Evolutionary conservation across 371 early-diverging fungal genomes (phyloP).

Genomic region (Mucor racemosus): DNA sequence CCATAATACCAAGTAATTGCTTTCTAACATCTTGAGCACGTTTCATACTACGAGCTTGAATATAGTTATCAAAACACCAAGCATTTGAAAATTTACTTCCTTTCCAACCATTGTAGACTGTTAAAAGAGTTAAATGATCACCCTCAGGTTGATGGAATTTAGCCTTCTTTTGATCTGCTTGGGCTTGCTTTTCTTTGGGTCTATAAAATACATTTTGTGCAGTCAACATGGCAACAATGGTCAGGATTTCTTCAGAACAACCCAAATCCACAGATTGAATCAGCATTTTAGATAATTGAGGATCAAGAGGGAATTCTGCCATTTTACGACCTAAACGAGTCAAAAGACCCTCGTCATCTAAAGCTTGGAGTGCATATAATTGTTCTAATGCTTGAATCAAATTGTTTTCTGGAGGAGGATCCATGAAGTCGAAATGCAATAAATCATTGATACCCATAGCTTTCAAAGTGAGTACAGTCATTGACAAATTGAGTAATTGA

Average conservation of each 20-base stretch:
- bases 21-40: conserved; percentile 94
- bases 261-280: conserved; percentile 89
- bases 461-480: conserved; percentile 91
- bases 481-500: conserved; percentile 93
- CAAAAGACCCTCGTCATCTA: conserved; percentile 93
- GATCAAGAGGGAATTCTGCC: conserved; percentile 98
- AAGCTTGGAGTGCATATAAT: conserved; percentile 91
- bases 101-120: conserved; percentile 95
- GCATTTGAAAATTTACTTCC: conserved; percentile 85
- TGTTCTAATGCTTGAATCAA: conserved; percentile 93
- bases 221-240: conserved; percentile 96
- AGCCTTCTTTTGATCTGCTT: conserved; percentile 94
- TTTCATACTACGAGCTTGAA: conserved; percentile 89
- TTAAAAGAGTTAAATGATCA: conserved; percentile 94
- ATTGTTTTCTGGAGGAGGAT: conserved; percentile 92
- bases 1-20: conserved; percentile 96
- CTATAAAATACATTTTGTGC: conserved; percentile 94
- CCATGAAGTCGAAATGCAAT: conserved; percentile 97
- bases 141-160: conserved; percentile 98
- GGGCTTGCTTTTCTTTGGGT: conserved; percentile 95
- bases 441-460: conserved; percentile 97
- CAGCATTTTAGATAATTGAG: conserved; percentile 91
- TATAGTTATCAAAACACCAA: conserved; percentile 97
- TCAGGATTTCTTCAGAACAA: conserved; percentile 95
- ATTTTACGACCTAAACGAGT: conserved; percentile 94